Base-by-base conservation (phyloP, 2,329 filamentous ascomycete species). In the Penicillium decumbens region DNA sequence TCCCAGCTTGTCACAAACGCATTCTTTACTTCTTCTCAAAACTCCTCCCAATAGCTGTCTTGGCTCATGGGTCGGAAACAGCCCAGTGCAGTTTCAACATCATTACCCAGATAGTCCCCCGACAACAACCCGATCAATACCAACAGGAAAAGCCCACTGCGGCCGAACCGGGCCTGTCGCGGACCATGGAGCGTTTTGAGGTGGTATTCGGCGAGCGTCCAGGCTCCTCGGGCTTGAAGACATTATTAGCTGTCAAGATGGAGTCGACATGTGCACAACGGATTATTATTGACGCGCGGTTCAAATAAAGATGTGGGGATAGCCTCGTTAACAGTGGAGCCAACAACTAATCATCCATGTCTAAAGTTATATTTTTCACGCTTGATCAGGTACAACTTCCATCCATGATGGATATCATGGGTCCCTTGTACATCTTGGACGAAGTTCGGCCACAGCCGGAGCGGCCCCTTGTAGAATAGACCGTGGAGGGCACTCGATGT, bases 31-130 rank as follows among this genome's bases (percentile, higher is more conserved):
- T 75, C 74, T 13, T 65, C 70, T 41, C 69, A 66, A 41, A 75
- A 69, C 60, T 80, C 77, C 25, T 81, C 68, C 90, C 90, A 95
- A 65, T 92, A 53, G 13, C 38, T 45, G 39, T 25, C 41, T n/a
- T n/a, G 29, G 10, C 40, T 24, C 4, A 46, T 15, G 9, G 50
- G 33, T n/a, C 44, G 53, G 32, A 49, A 46, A 6, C 42, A 43
- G 18, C 38, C 47, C 7, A 53, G 40, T 8, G 41, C n/a, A 2
- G 29, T 6, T 20, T 52, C 49, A 7, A 49, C 27, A 12, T 6
- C 33, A 3, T 10, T 24, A 15, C 23, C 13, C 20, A 46, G 9
- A 20, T 24, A 43, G 13, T 28, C 40, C 7, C 45, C 45, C 15
- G 23, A 10, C 13, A 24, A n/a, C 7, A 50, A 15, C 2, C 20